These are phyloP conservation scores for Starmerella stellata DNA, from an alignment of 805 yeast genomes.

Conservation along the genomic window DNA sequence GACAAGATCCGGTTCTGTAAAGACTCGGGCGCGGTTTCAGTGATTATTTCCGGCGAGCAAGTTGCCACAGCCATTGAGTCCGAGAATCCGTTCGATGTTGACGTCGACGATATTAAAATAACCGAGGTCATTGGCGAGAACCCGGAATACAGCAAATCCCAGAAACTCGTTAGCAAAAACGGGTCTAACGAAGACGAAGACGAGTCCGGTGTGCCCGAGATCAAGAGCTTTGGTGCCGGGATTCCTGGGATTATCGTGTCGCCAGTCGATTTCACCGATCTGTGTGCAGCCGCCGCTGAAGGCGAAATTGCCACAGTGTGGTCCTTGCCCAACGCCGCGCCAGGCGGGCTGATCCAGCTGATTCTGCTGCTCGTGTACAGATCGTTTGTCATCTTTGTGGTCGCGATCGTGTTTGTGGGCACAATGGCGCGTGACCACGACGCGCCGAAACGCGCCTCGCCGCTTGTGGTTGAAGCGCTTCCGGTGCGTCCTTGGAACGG, in stretches of 20 bases:
- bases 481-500: constrained; percentile 24
- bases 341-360: constrained; percentile 23
- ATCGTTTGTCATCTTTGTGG: constrained; percentile 25
- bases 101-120: too few species aligned
- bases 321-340: constrained; percentile 5
- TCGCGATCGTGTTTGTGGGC: constrained; percentile 23
- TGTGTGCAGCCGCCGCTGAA: constrained; percentile 9
- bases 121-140: too few species aligned
- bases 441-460: constrained; percentile 25
- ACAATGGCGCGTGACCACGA: constrained; percentile 23
- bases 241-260: constrained; percentile 39
- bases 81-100: neutral
- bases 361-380: constrained; percentile 25
- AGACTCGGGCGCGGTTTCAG: constrained; percentile 31
- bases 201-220: too few species aligned
- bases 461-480: constrained; percentile 22
- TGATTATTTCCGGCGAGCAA: constrained; percentile 39
- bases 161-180: neutral
- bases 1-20: constrained; percentile 33
- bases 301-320: constrained; percentile 8
- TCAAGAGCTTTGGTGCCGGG: constrained; percentile 28
- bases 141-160: too few species aligned
- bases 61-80: constrained; percentile 17
- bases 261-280: constrained; percentile 26
- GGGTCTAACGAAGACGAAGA: too few species aligned